Conservation (phyloP, 257 asterid genomes). For the Galeopsis tetrahit region DNA sequence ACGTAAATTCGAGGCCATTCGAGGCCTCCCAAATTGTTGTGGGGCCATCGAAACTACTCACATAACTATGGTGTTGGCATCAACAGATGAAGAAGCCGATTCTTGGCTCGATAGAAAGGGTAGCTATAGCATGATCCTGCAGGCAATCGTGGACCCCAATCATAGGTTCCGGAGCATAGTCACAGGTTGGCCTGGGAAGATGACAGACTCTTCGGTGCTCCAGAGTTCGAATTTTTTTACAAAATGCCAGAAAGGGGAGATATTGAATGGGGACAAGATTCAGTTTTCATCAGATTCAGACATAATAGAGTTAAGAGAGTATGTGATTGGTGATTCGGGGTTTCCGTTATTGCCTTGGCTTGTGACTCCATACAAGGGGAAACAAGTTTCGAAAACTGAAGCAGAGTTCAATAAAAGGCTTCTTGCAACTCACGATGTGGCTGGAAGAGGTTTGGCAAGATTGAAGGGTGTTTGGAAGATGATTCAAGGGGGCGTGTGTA, state of each 20-base stretch:
- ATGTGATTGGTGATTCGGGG: conserved; percentile 70
- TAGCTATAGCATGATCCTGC: conserved; percentile 86
- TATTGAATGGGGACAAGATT: conserved; percentile 48
- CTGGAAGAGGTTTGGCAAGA: conserved; percentile 64
- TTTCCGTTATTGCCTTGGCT: conserved; percentile 87
- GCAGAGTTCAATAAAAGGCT: conserved; percentile 63
- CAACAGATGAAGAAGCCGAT: conserved; percentile 67
- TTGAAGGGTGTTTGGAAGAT: conserved; percentile 85
- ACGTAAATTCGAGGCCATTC: conserved; percentile 58
- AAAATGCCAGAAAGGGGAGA: conserved; percentile 61
- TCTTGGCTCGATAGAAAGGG: conserved; percentile 65
- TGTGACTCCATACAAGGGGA: conserved; percentile 72
- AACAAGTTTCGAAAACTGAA: conserved; percentile 49
- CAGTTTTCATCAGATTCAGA: conserved; percentile 34
- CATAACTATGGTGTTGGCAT: conserved; percentile 67
- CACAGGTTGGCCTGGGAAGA: conserved; percentile 87
- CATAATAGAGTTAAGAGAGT: conserved; percentile 58
- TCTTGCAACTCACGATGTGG: conserved; percentile 58
- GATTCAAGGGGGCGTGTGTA: conserved; percentile 86
- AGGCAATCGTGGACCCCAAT: conserved; percentile 77
- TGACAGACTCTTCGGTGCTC: conserved; percentile 62
- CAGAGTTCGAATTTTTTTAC: conserved; percentile 58
- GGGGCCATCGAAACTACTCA: conserved; percentile 84
- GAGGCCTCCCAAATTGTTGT: conserved; percentile 88
- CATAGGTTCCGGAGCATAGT: conserved; percentile 67